Percentiles rank a stretch among this genome's conserved stretches.
Conservation (phyloP, 2,329 filamentous ascomycete genomes). For the Ambrosiella cleistominuta region DNA sequence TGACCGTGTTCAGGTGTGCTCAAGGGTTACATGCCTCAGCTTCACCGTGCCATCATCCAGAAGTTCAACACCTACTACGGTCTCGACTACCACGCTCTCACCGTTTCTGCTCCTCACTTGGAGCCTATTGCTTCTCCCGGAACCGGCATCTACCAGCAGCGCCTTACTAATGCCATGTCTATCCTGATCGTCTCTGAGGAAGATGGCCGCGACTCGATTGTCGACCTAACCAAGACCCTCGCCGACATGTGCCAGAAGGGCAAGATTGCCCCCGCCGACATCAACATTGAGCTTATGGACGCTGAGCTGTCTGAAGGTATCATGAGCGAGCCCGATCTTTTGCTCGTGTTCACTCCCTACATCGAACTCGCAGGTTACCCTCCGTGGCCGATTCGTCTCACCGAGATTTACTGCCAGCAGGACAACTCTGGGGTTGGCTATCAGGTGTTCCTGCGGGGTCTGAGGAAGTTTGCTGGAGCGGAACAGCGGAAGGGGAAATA, state of each 20-base stretch:
- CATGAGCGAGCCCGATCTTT: conserved; percentile 75
- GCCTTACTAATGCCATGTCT: conserved; percentile 11
- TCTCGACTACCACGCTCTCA: conserved; percentile 51
- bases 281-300: conserved; percentile 72
- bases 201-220: conserved; percentile 82
- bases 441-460: conserved; percentile 72
- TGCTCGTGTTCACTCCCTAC: conserved; percentile 71
- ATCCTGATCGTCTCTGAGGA: conserved; percentile 55
- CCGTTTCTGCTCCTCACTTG: conserved; percentile 30
- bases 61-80: conserved; percentile 84
- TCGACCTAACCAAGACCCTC: conserved; percentile 86
- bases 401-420: conserved; percentile 71
- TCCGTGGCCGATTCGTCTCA: conserved; percentile 87
- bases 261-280: conserved; percentile 66
- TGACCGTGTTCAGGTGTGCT: conserved; percentile 45
- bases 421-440: conserved; percentile 79
- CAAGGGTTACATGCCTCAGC: conserved; percentile 74
- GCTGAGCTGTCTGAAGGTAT: conserved; percentile 66
- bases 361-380: conserved; percentile 82
- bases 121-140: conserved; percentile 21
- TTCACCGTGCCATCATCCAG: conserved; percentile 59
- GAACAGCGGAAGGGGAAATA: conserved; percentile 71
- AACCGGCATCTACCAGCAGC: conserved; percentile 15
- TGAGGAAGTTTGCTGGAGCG: conserved; percentile 70
- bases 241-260: conserved; percentile 85